Conservation (phyloP, 2,329 filamentous ascomycete genomes). For the Aspergillus tubingensis region DNA sequence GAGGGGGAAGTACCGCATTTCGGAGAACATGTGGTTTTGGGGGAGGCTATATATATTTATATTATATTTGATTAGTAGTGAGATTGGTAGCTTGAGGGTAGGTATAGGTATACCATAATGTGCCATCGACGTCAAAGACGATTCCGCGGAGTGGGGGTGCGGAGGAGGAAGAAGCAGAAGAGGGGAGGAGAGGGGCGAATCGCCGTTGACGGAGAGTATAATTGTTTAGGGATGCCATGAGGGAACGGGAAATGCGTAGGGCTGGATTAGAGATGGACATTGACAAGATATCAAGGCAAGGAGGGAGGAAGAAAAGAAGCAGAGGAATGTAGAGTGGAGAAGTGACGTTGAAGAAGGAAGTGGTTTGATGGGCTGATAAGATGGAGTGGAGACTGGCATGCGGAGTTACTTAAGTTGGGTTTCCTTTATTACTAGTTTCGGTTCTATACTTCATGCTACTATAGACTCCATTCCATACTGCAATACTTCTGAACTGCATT, state of each 20-base stretch:
- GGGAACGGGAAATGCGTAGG: neutral
- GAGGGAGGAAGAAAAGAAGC: neutral
- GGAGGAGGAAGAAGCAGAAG: conserved; percentile 28
- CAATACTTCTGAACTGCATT: too few relatives aligned
- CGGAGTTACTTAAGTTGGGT: neutral
- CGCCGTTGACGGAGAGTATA: conserved; percentile 39
- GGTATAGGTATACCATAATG: conserved; percentile 69
- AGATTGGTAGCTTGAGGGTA: too few relatives aligned
- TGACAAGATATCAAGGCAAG: neutral
- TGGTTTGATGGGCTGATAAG: conserved; percentile 6
- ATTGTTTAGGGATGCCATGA: conserved; percentile 26
- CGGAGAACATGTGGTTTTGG: conserved; percentile 91
- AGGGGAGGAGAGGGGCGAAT: conserved; percentile 54
- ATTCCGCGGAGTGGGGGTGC: conserved; percentile 57
- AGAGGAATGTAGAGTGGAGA: neutral
- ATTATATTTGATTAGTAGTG: too few relatives aligned
- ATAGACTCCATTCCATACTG: too few relatives aligned
- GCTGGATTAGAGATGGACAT: neutral
- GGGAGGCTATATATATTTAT: conserved; percentile 62
- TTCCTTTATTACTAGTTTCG: neutral
- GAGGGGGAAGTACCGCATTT: conserved; percentile 66
- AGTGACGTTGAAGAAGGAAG: neutral
- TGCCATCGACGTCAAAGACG: conserved; percentile 94
- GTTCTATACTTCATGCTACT: too few relatives aligned
- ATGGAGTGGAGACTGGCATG: neutral